A percentile compares a stretch with the other conserved stretches of the same genome.
Conservation (phyloP, 495 filamentous ascomycete genomes). For the Neurospora sp. region DNA sequence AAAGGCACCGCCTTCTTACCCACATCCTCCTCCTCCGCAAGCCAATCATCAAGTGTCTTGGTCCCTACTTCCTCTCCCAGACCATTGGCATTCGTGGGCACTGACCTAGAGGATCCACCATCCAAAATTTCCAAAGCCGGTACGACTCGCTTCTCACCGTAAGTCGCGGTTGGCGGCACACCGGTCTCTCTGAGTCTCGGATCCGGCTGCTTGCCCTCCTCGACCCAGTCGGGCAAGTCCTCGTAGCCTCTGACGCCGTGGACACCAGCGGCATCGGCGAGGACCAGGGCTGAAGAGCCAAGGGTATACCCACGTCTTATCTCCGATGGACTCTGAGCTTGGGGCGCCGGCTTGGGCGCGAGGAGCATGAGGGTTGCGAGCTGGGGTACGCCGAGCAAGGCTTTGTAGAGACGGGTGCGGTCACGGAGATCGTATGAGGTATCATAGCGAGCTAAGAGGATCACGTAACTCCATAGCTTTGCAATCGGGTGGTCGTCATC, state of each 20-base stretch:
- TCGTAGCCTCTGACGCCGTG: constrained; percentile 68
- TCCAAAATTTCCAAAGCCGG: constrained; percentile 61
- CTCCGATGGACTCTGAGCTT: constrained; percentile 75
- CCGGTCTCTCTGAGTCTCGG: constrained; percentile 51
- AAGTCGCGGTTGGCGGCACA: constrained; percentile 21
- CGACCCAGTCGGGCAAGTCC: constrained; percentile 74
- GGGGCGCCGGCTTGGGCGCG: constrained; percentile 87
- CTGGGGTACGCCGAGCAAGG: constrained; percentile 69
- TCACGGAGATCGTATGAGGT: constrained; percentile 92
- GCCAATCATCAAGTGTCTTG: constrained; percentile 85
- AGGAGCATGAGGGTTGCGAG: constrained; percentile 83
- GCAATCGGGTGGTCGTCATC: constrained; percentile 57
- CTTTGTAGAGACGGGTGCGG: constrained; percentile 76
- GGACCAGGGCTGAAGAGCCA: constrained; percentile 73
- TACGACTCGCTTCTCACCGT: constrained; percentile 30
- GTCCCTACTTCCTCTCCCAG: constrained; percentile 32
- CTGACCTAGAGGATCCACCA: constrained; percentile 32
- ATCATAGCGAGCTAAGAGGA: constrained; percentile 81
- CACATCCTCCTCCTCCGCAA: constrained; percentile 55
- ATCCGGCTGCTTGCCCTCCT: constrained; percentile 69
- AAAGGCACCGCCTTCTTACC: constrained; percentile 14
- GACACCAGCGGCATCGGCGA: constrained; percentile 62
- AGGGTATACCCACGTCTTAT: constrained; percentile 63
- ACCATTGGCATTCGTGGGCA: constrained; percentile 39
- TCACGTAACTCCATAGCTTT: constrained; percentile 72